Evolutionary conservation across 2,329 filamentous ascomycete species (phyloP).

Genomic region (Colletotrichum viniferum): DNA sequence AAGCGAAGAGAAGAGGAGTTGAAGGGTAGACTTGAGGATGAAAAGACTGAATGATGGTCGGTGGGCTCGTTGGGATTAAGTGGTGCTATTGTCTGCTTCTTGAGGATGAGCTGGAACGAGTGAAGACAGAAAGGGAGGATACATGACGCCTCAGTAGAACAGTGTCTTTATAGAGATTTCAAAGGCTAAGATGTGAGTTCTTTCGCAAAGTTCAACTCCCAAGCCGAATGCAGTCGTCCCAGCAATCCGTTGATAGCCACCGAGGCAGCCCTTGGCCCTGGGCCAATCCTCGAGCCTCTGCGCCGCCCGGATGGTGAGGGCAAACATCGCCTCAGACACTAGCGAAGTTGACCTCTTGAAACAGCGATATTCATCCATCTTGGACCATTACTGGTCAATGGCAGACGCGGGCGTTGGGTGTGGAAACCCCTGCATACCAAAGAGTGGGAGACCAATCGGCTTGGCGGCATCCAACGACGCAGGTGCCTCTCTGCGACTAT

Average conservation of each 20-base stretch:
- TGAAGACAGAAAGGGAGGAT: not conserved
- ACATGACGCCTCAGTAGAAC: not conserved
- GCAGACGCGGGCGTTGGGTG: not conserved
- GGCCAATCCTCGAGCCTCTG: not conserved
- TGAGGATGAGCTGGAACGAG: not conserved
- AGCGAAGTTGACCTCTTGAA: not conserved
- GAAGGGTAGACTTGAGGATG: not conserved
- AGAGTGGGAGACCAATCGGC: not conserved
- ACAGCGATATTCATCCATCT: not conserved
- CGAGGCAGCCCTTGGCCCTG: not conserved
- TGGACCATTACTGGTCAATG: not conserved
- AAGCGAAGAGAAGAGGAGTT: not conserved
- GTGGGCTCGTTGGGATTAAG: not conserved
- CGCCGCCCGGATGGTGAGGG: not conserved
- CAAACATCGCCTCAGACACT: not conserved
- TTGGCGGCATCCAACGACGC: not conserved
- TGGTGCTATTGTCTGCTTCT: not conserved
- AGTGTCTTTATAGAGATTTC: not conserved
- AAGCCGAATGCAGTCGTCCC: not conserved
- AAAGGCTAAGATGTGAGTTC: rapidly evolving
- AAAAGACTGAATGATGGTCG: not conserved
- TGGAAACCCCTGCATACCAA: not conserved
- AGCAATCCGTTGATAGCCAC: not conserved
- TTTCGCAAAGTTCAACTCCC: not conserved
- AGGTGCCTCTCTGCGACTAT: not conserved